These are phyloP conservation scores for Trichoderma atrobrunneum DNA, from an alignment of 2,329 filamentous ascomycete genomes.

Conservation along the genomic window DNA sequence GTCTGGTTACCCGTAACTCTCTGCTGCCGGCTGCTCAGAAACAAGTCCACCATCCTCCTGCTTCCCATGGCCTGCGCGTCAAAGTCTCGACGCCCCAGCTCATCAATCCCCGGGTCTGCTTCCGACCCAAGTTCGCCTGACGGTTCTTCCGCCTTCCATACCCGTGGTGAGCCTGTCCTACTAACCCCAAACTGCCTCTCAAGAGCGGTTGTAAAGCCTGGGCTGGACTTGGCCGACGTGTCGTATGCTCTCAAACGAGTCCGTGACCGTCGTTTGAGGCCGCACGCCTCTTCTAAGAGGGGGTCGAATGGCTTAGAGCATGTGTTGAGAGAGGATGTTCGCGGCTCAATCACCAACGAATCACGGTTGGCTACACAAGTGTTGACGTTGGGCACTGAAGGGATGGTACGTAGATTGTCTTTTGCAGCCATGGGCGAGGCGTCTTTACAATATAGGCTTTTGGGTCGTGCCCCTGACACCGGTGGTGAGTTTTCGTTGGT, in stretches of 20 bases:
- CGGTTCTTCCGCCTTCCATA: slow-evolving; percentile 9
- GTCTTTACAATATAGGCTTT: not conserved
- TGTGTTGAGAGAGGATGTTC: slow-evolving; percentile 29
- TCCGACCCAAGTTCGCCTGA: not conserved
- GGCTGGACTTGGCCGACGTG: slow-evolving; percentile 30
- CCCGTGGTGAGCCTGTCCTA: slow-evolving; percentile 24
- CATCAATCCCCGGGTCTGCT: not conserved
- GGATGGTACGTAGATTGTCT: slow-evolving; percentile 26
- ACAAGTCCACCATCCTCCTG: slow-evolving; percentile 53
- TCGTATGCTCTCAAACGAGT: slow-evolving; percentile 23
- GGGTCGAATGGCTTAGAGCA: slow-evolving; percentile 21
- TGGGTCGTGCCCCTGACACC: not conserved
- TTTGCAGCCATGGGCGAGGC: slow-evolving; percentile 17
- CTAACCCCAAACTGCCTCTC: slow-evolving; percentile 23
- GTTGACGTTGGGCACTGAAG: slow-evolving; percentile 27
- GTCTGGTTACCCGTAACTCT: slow-evolving; percentile 37
- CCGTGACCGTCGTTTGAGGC: slow-evolving; percentile 24
- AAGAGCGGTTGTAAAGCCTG: slow-evolving; percentile 26
- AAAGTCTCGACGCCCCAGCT: slow-evolving; percentile 12
- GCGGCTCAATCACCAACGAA: slow-evolving; percentile 16
- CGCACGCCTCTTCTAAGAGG: slow-evolving; percentile 22
- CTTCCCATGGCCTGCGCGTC: slow-evolving; percentile 42
- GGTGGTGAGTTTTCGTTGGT: slow-evolving; percentile 22
- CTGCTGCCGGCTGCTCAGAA: slow-evolving; percentile 48
- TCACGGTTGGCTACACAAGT: not conserved